Conservation (phyloP, 768 basidiomycete genomes). For the Suillus clintonianus region DNA sequence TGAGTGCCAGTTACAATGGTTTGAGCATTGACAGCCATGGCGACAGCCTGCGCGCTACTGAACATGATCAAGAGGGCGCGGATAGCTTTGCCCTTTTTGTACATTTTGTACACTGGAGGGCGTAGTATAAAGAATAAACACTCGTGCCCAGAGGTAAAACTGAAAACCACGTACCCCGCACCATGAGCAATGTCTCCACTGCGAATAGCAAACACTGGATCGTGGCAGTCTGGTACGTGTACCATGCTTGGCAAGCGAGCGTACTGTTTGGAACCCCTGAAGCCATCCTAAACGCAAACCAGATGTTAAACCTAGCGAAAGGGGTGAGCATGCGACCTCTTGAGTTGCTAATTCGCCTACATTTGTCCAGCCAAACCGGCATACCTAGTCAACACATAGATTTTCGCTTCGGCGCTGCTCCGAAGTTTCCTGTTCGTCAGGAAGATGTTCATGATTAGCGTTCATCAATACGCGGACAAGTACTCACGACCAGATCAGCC, state of each 20-base stretch:
- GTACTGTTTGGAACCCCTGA: slow-evolving; percentile 7
- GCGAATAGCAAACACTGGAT: slow-evolving; percentile 16
- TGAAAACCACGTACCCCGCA: slow-evolving; percentile 14
- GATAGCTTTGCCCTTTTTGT: slow-evolving; percentile 8
- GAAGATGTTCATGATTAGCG: background rate
- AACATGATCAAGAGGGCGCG: slow-evolving; percentile 11
- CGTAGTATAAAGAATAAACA: background rate
- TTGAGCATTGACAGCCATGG: slow-evolving; percentile 20
- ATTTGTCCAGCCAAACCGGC: slow-evolving; percentile 16
- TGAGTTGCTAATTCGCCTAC: slow-evolving; percentile 9
- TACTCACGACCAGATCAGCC: slow-evolving; percentile 24
- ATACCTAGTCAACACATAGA: slow-evolving; percentile 17
- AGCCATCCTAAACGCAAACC: slow-evolving; percentile 21
- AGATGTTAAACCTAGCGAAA: slow-evolving; percentile 20
- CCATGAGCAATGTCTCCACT: slow-evolving; percentile 17
- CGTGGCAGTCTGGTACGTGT: slow-evolving; percentile 12
- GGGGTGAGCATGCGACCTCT: background rate
- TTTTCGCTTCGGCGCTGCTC: background rate
- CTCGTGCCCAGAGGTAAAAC: background rate
- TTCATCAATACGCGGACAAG: background rate
- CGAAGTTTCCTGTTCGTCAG: background rate
- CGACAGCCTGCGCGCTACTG: slow-evolving; percentile 8
- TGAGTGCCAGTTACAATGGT: slow-evolving; percentile 9
- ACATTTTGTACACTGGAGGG: slow-evolving; percentile 20
- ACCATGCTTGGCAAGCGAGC: slow-evolving; percentile 17